Base-by-base conservation (phyloP, 2,329 filamentous ascomycete species). In the Alternaria ventricosa region DNA sequence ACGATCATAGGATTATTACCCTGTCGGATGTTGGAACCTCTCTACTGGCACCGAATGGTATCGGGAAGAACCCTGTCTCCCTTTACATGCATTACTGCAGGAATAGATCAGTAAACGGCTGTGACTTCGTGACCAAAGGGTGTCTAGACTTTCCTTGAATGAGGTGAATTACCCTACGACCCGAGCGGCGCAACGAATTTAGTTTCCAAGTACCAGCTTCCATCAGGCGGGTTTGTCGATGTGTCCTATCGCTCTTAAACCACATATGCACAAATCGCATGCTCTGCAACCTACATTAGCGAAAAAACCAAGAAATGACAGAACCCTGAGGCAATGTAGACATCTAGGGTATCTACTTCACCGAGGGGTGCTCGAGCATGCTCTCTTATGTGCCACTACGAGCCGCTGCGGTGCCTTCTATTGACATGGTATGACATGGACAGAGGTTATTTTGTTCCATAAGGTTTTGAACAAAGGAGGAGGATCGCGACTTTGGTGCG, bases 361-460 rank as follows among this genome's bases (percentile, higher is more conserved):
- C 15, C 33, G 0, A 41, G 33, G 33, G 33, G 13, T 41, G 33
- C 15, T 41, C 33, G 33, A 41, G 33, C 15, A n/a, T n/a, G 33
- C 36, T 41, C n/a, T 41, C 9, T 10, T 10, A 41, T 11, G n/a
- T 41, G 36, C 36, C 1, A 18, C 36, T 9, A 11, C 8, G n/a
- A 41, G 8, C 36, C 9, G 15, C 36, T 10, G 15, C 15, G n/a
- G 15, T 18, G 0, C 0, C 36, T 41, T 9, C 5, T 41, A 9
- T 41, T 6, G 36, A 6, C 15, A 18, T 18, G 9, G 15, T 41
- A 41, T 3, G 36, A 0, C 18, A n/a, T 41, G 15, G 15, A 41
- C 15, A n/a, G 7, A 3, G 15, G 4, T 5, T 8, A n/a, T 1
- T 41, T 9, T 1, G 0, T 9, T 41, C 8, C 7, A 41, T 2